Evolutionary conservation across 495 filamentous ascomycete species (phyloP), one percentile per base, ranked within the genome.

Genomic region (Xylaria sp.): DNA sequence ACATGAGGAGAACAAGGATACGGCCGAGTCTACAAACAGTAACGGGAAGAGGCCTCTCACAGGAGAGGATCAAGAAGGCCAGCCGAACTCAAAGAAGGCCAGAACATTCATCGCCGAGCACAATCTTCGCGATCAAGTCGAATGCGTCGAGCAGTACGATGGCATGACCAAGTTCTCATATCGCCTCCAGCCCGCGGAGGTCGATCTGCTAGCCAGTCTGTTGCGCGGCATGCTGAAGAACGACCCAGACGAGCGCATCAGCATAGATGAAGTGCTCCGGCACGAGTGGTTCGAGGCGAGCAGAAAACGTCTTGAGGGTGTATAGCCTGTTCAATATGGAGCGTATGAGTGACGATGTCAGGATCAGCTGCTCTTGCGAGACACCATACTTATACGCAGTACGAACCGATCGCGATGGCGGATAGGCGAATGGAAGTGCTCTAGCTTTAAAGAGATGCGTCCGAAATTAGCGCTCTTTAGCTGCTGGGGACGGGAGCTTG

Each of bases 171-270:
- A 19, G 55, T 65, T 19, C 31, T 63, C 3, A 17, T 69, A 46
- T 21, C 52, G 40, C 73, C 1, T 71, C 29, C 33, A 69, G 68
- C 35, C 68, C 72, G 0, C 12, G 70, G 26, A 70, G 19, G 46
- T 24, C 24, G 0, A 69, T 69, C 35, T 75, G 65, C 33, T 68
- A 0, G 8, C 37, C 3, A 41, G 21, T n/a, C 40, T 68, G n/a
- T 8, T 68, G 37, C 24, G 26, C 21, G 29, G 59, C 15, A 68
- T 68, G 66, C n/a, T 68, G 50, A 52, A 17, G 48, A 76, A 71
- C 65, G 44, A 59, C 5, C 74, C 72, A 12, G 50, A 74, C 6
- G 66, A 73, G 5, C 59, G 77, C 12, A 68, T 68, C 11, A 15
- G 15, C 35, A 46, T 68, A 29, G 40, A 46, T 21, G 52, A 68